Conservation (phyloP, 257 asterid species). For the Pogostemon cablin region DNA sequence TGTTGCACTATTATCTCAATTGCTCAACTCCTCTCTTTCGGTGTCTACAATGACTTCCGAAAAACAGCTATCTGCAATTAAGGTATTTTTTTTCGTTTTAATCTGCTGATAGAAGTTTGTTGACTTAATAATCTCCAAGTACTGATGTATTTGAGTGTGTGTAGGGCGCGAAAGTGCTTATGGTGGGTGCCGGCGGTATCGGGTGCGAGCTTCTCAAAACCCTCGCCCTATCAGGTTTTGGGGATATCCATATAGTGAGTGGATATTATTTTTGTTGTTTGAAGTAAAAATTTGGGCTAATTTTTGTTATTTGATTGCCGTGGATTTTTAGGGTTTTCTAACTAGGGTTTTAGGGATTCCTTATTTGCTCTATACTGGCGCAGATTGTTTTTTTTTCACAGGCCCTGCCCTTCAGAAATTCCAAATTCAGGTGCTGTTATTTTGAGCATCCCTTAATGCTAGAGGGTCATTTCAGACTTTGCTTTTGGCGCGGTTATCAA, state of each 20-base stretch:
- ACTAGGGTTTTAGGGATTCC: slow-evolving; percentile 44
- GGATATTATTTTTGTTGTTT: neutral
- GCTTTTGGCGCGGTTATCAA: neutral
- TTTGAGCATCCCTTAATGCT: neutral
- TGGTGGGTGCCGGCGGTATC: slow-evolving; percentile 99
- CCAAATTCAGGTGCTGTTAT: slow-evolving; percentile 3
- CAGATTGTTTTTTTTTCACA: slow-evolving; percentile 10
- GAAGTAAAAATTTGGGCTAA: neutral
- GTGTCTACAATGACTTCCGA: slow-evolving; percentile 62
- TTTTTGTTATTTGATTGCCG: slow-evolving; percentile 16
- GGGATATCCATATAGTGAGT: slow-evolving; percentile 89
- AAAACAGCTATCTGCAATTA: slow-evolving; percentile 59
- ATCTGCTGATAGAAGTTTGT: neutral
- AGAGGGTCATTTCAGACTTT: slow-evolving; percentile 21
- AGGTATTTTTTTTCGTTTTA: slow-evolving; percentile 44
- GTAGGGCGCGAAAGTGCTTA: slow-evolving; percentile 87
- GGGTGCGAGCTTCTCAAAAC: slow-evolving; percentile 97
- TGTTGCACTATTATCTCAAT: slow-evolving; percentile 18
- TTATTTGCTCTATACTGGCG: slow-evolving; percentile 19
- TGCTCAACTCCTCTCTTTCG: slow-evolving; percentile 25
- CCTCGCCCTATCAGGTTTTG: slow-evolving; percentile 91
- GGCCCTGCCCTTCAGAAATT: slow-evolving; percentile 17
- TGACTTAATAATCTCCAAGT: slow-evolving; percentile 12
- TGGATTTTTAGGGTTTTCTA: slow-evolving; percentile 34
- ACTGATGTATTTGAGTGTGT: slow-evolving; percentile 26